Base-by-base conservation (phyloP, 78 protist species). In the Polysphondylium violaceum region DNA sequence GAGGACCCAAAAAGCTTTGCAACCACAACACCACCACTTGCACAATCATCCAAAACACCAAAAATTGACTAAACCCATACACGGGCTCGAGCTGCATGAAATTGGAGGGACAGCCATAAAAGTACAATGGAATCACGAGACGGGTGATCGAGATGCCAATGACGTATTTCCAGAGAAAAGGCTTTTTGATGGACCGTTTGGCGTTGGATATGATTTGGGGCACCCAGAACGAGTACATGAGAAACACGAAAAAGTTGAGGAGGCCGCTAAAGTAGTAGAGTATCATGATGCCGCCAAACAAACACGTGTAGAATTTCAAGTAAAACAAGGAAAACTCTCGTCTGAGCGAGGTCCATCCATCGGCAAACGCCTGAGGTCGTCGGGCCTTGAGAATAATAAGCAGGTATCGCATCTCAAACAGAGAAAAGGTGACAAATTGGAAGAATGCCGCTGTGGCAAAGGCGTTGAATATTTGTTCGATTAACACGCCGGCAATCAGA, bases 391-490 rank as follows among this genome's bases (percentile, higher is more conserved):
- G 92, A 23, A 93, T 92, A 29, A 72, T 44, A 33, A 96, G 40
- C 33, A 96, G 47, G 67, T 72, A 95, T 25, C 94, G 60, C 92
- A 94, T 92, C 60, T 95, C 96, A 59, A 95, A 93, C n/a, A 96
- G 60, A 55, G 95, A 60, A 59, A 96, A 96, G 8, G 85, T 60
- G 21, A 86, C 41, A 63, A 96, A 86, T 64, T 96, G 81, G 86
- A 94, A 87, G 67, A 96, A 96, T 23, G 96, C 93, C 17, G 87
- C 92, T 0, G 92, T 85, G 14, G 96, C 90, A 29, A 96, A 96
- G n/a, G 94, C 95, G 43, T 92, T 86, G 88, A 96, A 94, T 50
- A 93, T 21, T 1, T 53, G 51, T 44, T 91, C 95, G 12, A 79
- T 64, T 16, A 93, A 19, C 2, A 96, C 47, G 33, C 91, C 95